Conservation (phyloP, 2,329 filamentous ascomycete genomes). For the Parafenestella ontariensis region DNA sequence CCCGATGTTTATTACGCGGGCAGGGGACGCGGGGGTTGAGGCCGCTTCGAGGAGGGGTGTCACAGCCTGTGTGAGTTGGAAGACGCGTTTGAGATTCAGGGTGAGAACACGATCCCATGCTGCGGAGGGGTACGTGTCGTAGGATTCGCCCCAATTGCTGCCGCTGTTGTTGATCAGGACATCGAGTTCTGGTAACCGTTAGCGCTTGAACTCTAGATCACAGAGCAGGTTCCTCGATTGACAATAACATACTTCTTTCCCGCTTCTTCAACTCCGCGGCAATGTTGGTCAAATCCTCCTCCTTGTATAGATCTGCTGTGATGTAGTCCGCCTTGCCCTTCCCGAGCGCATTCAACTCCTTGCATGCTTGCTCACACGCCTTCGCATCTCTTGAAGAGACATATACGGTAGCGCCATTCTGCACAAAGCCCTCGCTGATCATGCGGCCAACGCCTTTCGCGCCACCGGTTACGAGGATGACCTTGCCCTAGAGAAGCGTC, state of each 20-base stretch:
- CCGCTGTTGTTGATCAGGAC: conserved; percentile 72
- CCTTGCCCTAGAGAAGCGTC: conserved; percentile 44
- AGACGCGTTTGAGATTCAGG: conserved; percentile 69
- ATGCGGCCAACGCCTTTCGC: conserved; percentile 70
- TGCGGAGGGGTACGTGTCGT: conserved; percentile 62
- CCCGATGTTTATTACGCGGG: conserved; percentile 70
- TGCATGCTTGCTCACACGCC: conserved; percentile 64
- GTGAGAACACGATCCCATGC: conserved; percentile 66
- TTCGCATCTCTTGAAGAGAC: conserved; percentile 72
- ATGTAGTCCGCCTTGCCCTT: conserved; percentile 66
- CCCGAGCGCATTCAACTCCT: conserved; percentile 63
- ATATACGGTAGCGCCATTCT: conserved; percentile 72
- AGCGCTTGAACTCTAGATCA: not conserved
- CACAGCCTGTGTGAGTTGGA: conserved; percentile 69
- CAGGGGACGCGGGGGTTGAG: conserved; percentile 54
- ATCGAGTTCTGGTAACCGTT: conserved; percentile 56
- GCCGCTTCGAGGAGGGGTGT: conserved; percentile 67
- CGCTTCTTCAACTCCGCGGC: conserved; percentile 62
- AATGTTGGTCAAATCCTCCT: conserved; percentile 65
- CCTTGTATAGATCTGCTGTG: conserved; percentile 67
- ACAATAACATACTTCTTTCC: conserved; percentile 52
- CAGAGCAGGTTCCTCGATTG: not conserved
- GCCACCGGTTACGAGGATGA: conserved; percentile 57
- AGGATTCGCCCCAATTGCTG: conserved; percentile 68
- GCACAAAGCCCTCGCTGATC: conserved; percentile 71